Percentiles rank a stretch among this genome's conserved stretches.
These are phyloP conservation scores for Orbilia blumenaviensis DNA, from an alignment of 2,329 filamentous ascomycete genomes.

Conservation along the genomic window DNA sequence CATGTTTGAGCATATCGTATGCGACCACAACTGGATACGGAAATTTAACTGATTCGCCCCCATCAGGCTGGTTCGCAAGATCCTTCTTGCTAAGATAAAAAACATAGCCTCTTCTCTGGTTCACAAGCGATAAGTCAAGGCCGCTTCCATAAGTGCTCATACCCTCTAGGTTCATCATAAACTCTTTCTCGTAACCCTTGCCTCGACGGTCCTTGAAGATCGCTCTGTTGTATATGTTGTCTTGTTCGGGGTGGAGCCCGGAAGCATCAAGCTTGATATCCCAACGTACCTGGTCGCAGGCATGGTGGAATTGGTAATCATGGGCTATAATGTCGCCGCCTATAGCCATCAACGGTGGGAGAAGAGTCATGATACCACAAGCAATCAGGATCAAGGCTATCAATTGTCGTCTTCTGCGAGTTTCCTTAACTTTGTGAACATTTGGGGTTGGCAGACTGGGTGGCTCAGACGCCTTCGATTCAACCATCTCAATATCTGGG, in stretches of 20 bases:
- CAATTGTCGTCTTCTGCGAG: constrained; percentile 1
- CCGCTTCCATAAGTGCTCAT: constrained; percentile 44
- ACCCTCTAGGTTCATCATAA: constrained; percentile 51
- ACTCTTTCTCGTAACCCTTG: constrained; percentile 40
- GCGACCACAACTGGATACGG: constrained; percentile 50
- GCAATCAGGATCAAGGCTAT: background rate
- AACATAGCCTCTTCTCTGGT: constrained; percentile 38
- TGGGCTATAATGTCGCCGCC: constrained; percentile 44
- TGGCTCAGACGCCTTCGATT: background rate
- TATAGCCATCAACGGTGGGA: constrained; percentile 44
- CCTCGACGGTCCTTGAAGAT: constrained; percentile 41
- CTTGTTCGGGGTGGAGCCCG: constrained; percentile 41
- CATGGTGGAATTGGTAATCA: constrained; percentile 44
- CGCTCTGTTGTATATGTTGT: constrained; percentile 49
- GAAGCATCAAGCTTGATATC: constrained; percentile 46
- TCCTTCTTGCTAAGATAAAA: constrained; percentile 43
- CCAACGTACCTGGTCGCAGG: constrained; percentile 35
- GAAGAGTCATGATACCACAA: constrained; percentile 13
- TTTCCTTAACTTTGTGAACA: background rate
- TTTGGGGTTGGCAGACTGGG: background rate
- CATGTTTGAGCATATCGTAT: constrained; percentile 48
- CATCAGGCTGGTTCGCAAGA: constrained; percentile 37
- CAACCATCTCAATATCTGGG: background rate
- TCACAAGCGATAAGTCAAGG: constrained; percentile 33
- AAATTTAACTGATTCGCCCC: constrained; percentile 31